Evolutionary conservation across 2,329 filamentous ascomycete species (phyloP).

Genomic region (Colletotrichum sojae): DNA sequence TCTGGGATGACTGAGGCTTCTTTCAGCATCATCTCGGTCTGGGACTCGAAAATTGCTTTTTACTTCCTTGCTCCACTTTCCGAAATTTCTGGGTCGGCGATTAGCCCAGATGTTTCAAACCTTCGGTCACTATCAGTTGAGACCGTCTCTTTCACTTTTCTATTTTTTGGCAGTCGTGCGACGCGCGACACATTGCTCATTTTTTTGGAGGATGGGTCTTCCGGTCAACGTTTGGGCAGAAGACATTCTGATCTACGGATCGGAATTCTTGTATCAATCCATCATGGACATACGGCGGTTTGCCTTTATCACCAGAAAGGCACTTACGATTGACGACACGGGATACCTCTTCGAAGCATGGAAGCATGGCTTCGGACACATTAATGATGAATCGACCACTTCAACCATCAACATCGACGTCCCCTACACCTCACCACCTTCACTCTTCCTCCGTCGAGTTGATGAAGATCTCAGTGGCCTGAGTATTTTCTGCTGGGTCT

Average conservation of each 20-base stretch:
- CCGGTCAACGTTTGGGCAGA: constrained; percentile 39
- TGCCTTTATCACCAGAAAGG: constrained; percentile 4
- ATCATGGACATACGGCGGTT: constrained; percentile 38
- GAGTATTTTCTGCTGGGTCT: constrained; percentile 20
- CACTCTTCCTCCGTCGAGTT: constrained; percentile 17
- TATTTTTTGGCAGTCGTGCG: constrained; percentile 4
- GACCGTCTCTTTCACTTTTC: constrained; percentile 24
- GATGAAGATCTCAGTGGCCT: constrained; percentile 28
- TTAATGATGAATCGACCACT: constrained; percentile 39
- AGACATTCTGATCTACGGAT: constrained; percentile 34
- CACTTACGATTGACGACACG: constrained; percentile 37
- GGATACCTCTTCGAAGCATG: constrained; percentile 42
- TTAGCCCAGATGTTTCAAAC: constrained; percentile 16
- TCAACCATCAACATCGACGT: constrained; percentile 24
- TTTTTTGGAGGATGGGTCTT: constrained; percentile 38
- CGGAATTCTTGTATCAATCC: constrained; percentile 30
- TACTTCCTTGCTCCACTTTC: constrained; percentile 10
- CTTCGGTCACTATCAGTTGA: constrained; percentile 16
- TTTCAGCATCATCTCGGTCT: constrained; percentile 5
- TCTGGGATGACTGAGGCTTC: constrained; percentile 7
- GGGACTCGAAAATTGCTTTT: constrained; percentile 28
- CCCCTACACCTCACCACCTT: constrained; percentile 2
- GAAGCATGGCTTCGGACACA: constrained; percentile 40
- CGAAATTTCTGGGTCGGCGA: constrained; percentile 19
- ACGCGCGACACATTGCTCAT: constrained; percentile 21